A percentile compares a stretch with the other conserved stretches of the same genome.
These are phyloP conservation scores for Fusarium tupiense DNA, from an alignment of 2,329 filamentous ascomycete genomes.

Conservation along the genomic window DNA sequence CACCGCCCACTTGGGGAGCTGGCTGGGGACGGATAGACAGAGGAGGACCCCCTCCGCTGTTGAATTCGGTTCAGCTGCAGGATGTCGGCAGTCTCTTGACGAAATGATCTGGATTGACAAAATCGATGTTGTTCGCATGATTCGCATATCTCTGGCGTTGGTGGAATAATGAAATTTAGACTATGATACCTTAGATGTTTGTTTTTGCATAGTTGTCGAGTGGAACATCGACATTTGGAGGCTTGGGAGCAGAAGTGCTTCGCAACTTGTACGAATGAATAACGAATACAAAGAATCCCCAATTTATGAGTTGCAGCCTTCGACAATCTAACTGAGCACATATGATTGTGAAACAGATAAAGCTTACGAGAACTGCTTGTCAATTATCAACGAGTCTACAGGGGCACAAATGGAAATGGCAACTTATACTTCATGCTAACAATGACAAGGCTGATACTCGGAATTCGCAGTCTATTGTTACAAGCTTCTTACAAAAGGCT, in stretches of 20 bases:
- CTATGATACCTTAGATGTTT: conserved; percentile 45
- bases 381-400: background rate
- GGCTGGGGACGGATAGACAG: conserved; percentile 46
- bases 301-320: background rate
- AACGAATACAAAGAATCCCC: conserved; percentile 29
- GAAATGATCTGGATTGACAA: conserved; percentile 20
- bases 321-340: accelerated
- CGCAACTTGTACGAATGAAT: conserved; percentile 35
- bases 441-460: background rate
- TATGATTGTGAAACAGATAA: background rate
- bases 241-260: conserved; percentile 2
- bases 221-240: conserved; percentile 18
- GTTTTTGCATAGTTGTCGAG: conserved; percentile 38
- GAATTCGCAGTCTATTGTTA: background rate
- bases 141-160: conserved; percentile 39
- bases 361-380: accelerated
- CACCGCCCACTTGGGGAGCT: conserved; percentile 45
- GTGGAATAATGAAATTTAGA: conserved; percentile 41
- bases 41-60: conserved; percentile 42
- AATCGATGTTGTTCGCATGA: conserved; percentile 12
- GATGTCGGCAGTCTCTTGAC: conserved; percentile 48
- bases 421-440: accelerated
- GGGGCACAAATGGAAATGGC: accelerated
- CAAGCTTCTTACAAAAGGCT: background rate
- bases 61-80: conserved; percentile 45